These are phyloP conservation scores for Epichloe sylvatica DNA, from an alignment of 2,329 filamentous ascomycete species.

Conservation along the genomic window DNA sequence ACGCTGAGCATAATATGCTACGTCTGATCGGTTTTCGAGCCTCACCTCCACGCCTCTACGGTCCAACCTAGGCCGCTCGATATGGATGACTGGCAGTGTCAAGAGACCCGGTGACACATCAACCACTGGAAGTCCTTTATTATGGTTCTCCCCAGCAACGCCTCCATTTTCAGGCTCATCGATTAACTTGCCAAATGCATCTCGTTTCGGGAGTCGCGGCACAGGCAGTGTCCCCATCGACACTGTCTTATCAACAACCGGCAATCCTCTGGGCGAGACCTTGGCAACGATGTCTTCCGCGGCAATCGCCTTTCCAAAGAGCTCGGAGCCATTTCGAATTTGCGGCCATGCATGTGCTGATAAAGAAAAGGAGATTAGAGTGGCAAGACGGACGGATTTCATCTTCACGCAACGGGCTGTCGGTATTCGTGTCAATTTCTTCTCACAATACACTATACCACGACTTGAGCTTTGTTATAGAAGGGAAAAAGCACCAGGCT, in stretches of 20 bases:
- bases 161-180: neutral
- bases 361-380: conserved; percentile 4
- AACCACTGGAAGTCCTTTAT: conserved; percentile 1
- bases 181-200: neutral
- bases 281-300: neutral
- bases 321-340: conserved; percentile 4
- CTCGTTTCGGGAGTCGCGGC: neutral
- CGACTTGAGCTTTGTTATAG: neutral
- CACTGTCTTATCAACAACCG: neutral
- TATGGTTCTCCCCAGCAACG: neutral
- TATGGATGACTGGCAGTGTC: conserved; percentile 18
- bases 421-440: too few species aligned
- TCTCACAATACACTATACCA: too few species aligned
- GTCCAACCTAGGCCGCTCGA: conserved; percentile 18
- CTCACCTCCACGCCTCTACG: conserved; percentile 30
- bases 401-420: too few species aligned
- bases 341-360: conserved; percentile 7
- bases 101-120: conserved; percentile 9
- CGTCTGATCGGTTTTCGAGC: conserved; percentile 36
- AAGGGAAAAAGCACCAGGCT: neutral
- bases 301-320: conserved; percentile 2
- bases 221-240: conserved; percentile 7
- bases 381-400: neutral
- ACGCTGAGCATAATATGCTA: conserved; percentile 40
- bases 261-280: neutral